phyloP scores from a whole-genome alignment of 148 eudicot genomes.

The Chenopodium quinoa region DNA sequence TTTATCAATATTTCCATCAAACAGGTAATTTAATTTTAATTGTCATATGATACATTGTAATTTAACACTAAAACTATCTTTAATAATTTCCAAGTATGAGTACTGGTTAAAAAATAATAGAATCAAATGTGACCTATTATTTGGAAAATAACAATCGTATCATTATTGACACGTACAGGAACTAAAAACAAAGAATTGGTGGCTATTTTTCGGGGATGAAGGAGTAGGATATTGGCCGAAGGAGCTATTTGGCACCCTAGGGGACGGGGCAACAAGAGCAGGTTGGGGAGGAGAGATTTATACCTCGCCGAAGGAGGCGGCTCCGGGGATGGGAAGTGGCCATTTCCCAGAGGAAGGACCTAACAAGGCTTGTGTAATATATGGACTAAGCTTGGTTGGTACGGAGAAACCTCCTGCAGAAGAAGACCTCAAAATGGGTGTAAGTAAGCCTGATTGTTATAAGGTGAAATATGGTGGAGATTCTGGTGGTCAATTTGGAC shows the following conservation, averaged over 20 bases:
- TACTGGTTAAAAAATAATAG: too few relatives aligned
- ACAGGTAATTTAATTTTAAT: constrained; percentile 10
- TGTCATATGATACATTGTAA: neutral
- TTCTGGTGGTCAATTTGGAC: neutral
- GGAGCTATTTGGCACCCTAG: constrained; percentile 9
- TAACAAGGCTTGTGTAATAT: neutral
- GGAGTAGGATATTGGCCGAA: constrained; percentile 25
- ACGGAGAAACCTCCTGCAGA: neutral
- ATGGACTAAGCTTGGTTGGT: neutral
- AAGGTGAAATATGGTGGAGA: neutral
- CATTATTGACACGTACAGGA: constrained; percentile 13
- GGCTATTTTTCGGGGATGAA: neutral
- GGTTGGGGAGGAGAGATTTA: constrained; percentile 30
- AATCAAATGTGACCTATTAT: too few relatives aligned
- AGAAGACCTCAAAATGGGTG: neutral
- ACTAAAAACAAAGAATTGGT: constrained; percentile 3
- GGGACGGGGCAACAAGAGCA: constrained; percentile 2
- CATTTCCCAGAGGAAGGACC: constrained; percentile 19
- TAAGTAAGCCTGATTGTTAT: constrained; percentile 19
- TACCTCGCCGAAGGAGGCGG: neutral
- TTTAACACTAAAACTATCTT: too few relatives aligned
- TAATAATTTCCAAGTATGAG: too few relatives aligned
- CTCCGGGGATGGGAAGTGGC: constrained; percentile 23
- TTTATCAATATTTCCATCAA: neutral
- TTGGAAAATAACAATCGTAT: too few relatives aligned